These are phyloP conservation scores for Tetrapisispora phaffii DNA, from an alignment of 805 yeast species.

Conservation along the genomic window DNA sequence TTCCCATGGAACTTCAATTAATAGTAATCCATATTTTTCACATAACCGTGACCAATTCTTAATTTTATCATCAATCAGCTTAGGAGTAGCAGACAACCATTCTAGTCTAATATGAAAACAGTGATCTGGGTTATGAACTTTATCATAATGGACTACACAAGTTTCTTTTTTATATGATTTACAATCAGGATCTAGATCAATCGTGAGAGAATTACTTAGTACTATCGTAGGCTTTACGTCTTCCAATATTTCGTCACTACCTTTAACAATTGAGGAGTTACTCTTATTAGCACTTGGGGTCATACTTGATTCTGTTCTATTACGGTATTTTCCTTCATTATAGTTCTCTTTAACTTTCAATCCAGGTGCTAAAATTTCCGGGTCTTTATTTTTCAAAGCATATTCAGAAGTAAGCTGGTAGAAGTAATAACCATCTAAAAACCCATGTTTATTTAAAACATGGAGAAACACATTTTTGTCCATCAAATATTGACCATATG, in stretches of 20 bases:
- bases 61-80: conserved; percentile 69
- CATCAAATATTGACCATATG: conserved; percentile 72
- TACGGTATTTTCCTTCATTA: not conserved
- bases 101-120: conserved; percentile 86
- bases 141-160: conserved; percentile 77
- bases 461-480: conserved; percentile 63
- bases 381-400: conserved; percentile 9
- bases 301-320: conserved; percentile 3
- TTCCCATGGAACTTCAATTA: conserved; percentile 86
- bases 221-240: conserved; percentile 33
- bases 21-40: conserved; percentile 69
- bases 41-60: conserved; percentile 72
- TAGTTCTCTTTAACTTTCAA: conserved; percentile 2
- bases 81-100: conserved; percentile 88
- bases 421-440: conserved; percentile 88
- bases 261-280: conserved; percentile 6
- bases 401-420: conserved; percentile 59
- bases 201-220: conserved; percentile 54
- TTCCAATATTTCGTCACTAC: not conserved
- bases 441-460: conserved; percentile 72
- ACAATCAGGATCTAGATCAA: conserved; percentile 65
- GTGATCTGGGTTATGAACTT: conserved; percentile 88
- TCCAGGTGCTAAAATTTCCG: not conserved
- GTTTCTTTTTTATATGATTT: conserved; percentile 71
- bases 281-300: conserved; percentile 8